Evolutionary conservation across 1,284 basidiomycete species (phyloP).

Genomic region (Ceratobasidium sp.): DNA sequence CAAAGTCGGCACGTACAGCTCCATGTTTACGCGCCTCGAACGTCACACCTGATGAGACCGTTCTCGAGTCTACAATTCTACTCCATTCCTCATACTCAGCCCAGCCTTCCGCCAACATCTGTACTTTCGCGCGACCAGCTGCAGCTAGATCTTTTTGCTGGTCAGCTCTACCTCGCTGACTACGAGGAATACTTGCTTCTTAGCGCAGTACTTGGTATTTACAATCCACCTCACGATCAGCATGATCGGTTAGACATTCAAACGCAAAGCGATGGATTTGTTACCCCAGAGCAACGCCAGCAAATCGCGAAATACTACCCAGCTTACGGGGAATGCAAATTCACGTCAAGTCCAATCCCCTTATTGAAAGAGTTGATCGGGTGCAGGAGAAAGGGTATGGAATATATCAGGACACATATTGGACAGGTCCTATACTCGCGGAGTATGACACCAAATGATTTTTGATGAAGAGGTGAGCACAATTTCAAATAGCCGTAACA

Average conservation of each 20-base stretch:
- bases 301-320: neutral
- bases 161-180: conserved; percentile 53
- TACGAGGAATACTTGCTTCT: conserved; percentile 48
- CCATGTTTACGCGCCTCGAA: conserved; percentile 55
- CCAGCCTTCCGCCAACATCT: neutral
- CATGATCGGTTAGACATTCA: neutral
- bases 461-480: too few relatives aligned
- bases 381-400: conserved; percentile 23
- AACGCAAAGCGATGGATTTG: conserved; percentile 20
- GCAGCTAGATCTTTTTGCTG: conserved; percentile 56
- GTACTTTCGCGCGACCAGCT: neutral
- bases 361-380: neutral
- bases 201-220: conserved; percentile 51
- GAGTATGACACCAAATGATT: neutral
- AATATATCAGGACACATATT: conserved; percentile 18
- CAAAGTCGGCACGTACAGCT: conserved; percentile 49
- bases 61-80: conserved; percentile 15
- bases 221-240: neutral
- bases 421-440: conserved; percentile 12
- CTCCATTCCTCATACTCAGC: neutral
- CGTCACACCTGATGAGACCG: conserved; percentile 47
- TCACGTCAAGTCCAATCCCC: conserved; percentile 4
- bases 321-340: conserved; percentile 1
- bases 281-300: neutral
- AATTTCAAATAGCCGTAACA: too few relatives aligned